Base-by-base conservation (phyloP, 1,284 basidiomycete genomes). In the Rhizoctonia solani region DNA sequence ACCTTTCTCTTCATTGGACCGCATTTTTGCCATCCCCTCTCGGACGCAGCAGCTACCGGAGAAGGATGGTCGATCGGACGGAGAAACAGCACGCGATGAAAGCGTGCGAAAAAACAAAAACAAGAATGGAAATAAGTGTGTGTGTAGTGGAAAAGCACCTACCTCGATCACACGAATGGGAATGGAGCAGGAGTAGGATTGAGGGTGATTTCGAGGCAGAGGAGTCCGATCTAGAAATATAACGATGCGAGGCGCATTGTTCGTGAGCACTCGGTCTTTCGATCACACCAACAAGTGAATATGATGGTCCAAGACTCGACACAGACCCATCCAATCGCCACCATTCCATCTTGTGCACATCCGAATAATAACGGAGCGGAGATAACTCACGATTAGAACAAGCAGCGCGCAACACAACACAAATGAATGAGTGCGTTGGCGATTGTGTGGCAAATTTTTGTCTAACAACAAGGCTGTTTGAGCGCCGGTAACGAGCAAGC, bases 381-480 rank as follows among this genome's bases (percentile, higher is more conserved):
- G 27, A 63, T 25, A 5, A 63, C 58, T 63, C 34, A 63, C 58
- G 58, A 63, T 63, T 63, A 63, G 58, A n/a, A n/a, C 56, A 63
- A 27, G 47, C 46, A 27, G 46, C 9, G 32, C 11, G 46, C 16
- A 41, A n/a, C 58, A 47, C 58, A 46, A 63, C 58, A 63, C 58
- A 63, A 63, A 34, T 41, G 46, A 63, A 63, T 63, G 58, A 63
- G 58, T 63, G 42, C 47, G 47, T 23, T 23, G 58, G 47, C 25
- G 58, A 52, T 30, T 50, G 58, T 63, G 46, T 47, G 27, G 56
- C 56, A n/a, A 59, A 63, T 34, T 52, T 63, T 63, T 63, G 47
- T 37, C 58, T 63, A 47, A 9, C n/a, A 63, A 13, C 58, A 32
- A 39, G 37, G 42, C 23, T 21, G 19, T 8, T 27, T 32, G 27